These are phyloP conservation scores for Chalciporus piperatoides DNA, from an alignment of 1,284 basidiomycete species.

Conservation along the genomic window DNA sequence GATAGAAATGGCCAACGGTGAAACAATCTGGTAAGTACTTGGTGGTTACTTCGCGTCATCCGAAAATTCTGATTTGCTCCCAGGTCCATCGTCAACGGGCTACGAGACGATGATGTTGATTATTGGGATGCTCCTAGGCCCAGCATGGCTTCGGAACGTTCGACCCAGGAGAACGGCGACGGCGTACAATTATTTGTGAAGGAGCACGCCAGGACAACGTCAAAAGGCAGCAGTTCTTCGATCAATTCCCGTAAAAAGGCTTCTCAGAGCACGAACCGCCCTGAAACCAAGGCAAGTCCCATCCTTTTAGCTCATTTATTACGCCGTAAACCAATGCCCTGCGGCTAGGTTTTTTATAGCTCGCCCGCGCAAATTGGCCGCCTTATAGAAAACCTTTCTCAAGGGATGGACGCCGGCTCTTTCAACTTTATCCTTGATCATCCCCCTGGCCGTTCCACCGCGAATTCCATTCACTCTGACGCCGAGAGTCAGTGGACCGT, in stretches of 20 bases:
- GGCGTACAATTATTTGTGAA: conserved; percentile 67
- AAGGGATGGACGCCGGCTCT: conserved; percentile 72
- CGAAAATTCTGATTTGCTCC: conserved; percentile 9
- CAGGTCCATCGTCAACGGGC: conserved; percentile 78
- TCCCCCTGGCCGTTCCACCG: conserved; percentile 47
- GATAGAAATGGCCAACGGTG: conserved; percentile 75
- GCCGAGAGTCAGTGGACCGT: conserved; percentile 63
- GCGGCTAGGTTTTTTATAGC: conserved; percentile 70
- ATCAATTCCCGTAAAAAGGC: conserved; percentile 58
- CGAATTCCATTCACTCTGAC: conserved; percentile 60
- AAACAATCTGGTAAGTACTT: conserved; percentile 68
- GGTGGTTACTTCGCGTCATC: conserved; percentile 5
- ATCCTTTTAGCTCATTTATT: conserved; percentile 17
- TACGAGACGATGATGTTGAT: conserved; percentile 73
- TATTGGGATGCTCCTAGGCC: conserved; percentile 61
- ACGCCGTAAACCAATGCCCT: conserved; percentile 10
- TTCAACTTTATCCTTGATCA: conserved; percentile 61
- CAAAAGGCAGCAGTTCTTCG: conserved; percentile 60
- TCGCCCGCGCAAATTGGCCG: conserved; percentile 73
- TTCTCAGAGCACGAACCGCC: conserved; percentile 50
- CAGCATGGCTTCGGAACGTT: conserved; percentile 74
- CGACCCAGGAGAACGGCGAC: conserved; percentile 50
- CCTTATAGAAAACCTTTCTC: conserved; percentile 74
- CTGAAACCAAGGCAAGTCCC: conserved; percentile 72
- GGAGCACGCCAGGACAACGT: conserved; percentile 63